Evolutionary conservation across 1,284 basidiomycete species (phyloP), one percentile per base, ranked within the genome.

Genomic region (Phylloporus sp.): DNA sequence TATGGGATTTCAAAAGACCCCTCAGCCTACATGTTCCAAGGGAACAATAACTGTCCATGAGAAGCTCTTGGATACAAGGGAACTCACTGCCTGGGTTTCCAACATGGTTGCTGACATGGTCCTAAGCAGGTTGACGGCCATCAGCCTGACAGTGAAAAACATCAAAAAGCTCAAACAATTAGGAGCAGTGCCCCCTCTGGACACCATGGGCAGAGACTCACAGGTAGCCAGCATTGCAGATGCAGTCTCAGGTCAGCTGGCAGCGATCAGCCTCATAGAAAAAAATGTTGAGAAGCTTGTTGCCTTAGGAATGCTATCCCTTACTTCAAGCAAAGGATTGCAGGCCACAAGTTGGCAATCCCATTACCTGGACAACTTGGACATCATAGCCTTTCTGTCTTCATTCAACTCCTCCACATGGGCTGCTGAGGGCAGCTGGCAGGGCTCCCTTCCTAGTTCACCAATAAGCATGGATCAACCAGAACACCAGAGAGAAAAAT

Each of bases 141-240:
- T 61, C 15, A 54, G 60, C 7, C 54, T 61, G 31, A 57, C 60
- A 5, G 31, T 20, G 5, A 47, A 61, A 39, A 61, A 42, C 47
- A 28, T 61, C 22, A 32, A 40, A 34, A 56, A 49, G 53, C 47
- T 61, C 20, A 24, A 58, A 29, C 4, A 18, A 3, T 32, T 58
- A 39, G 37, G 10, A 51, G 53, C 7, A 13, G 28, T 8, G 8
- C n/a, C 37, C 32, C 29, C 40, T 28, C 3, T 40, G 3, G 57
- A 39, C 3, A n/a, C 47, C 0, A 8, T 17, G 4, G 49, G 29
- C n/a, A 24, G 49, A 26, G 24, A 4, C 29, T 54, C 31, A 12
- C 18, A 59, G 50, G 50, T 3, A 44, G 50, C 22, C 47, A 58
- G 28, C 20, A 24, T 32, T 4, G 24, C 49, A 54, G 49, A 31